Base-by-base conservation (phyloP, 768 basidiomycete genomes). In the Tremella yokohamensis region DNA sequence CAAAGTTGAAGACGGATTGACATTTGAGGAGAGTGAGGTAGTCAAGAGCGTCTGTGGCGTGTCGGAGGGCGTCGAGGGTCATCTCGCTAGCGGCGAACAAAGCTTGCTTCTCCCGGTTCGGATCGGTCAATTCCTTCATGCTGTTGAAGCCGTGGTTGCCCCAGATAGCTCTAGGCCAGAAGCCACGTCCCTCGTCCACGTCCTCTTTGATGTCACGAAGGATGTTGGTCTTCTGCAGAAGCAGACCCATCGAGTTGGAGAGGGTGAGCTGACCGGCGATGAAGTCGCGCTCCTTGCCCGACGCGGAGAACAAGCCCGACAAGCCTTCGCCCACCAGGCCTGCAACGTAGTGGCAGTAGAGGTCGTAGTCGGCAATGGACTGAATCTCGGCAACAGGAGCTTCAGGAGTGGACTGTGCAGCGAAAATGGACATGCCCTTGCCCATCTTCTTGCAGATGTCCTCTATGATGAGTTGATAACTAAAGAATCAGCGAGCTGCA, bases 281-380 rank as follows among this genome's bases (percentile, higher is more conserved):
- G 80, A 84, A 88, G 0, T 82, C 68, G 0, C 81, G 81, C 76
- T 97, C 93, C 71, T 90, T 92, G 22, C 84, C 84, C 4, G 90
- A 89, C 2, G 87, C 87, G 15, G 88, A 80, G 80, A 90, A 94
- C 42, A 98, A 81, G 12, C 90, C 84, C 0, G 89, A 90, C 29
- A 94, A 83, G 47, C 93, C 93, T 76, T 98, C 93, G 37, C 94
- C 94, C 58, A 98, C 94, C 56, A 99, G 86, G 2, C 94, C 94
- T 0, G 94, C 94, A 65, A 98, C 94, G 73, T 92, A 97, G 77
- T 99, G 94, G 75, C 94, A 99, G 78, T 99, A 99, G 13, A 99
- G 83, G 75, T 97, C 90, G 79, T 92, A 99, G 65, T 96, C 91
- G 38, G 84, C 80, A 53, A 91, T 78, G 6, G 87, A 84, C 45